Conservation (phyloP, 2,329 filamentous ascomycete species). For the Clonostachys byssicola region DNA sequence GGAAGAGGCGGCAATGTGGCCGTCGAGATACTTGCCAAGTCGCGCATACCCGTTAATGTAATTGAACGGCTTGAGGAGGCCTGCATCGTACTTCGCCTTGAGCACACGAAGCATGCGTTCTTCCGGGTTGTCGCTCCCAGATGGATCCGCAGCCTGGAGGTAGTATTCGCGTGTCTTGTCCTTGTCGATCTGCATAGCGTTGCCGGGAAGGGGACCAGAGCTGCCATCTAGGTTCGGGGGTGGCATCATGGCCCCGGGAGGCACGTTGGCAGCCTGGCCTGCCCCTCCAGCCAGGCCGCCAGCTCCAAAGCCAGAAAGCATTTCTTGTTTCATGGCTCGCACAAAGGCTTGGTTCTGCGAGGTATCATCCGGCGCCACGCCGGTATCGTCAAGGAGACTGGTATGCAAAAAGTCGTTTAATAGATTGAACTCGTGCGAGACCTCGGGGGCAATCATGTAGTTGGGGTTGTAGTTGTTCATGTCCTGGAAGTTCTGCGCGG, state of each 20-base stretch:
- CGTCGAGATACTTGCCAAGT: slow-evolving; percentile 86
- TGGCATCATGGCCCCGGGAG: slow-evolving; percentile 38
- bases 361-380: slow-evolving; percentile 62
- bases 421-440: slow-evolving; percentile 94
- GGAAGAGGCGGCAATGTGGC: slow-evolving; percentile 74
- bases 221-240: slow-evolving; percentile 41
- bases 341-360: slow-evolving; percentile 41
- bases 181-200: slow-evolving; percentile 23
- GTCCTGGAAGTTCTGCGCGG: slow-evolving; percentile 80
- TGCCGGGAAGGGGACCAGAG: slow-evolving; percentile 36
- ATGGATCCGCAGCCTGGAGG: slow-evolving; percentile 92
- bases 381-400: slow-evolving; percentile 80
- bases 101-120: slow-evolving; percentile 94
- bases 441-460: slow-evolving; percentile 90
- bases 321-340: slow-evolving; percentile 36
- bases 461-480: slow-evolving; percentile 92
- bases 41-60: slow-evolving; percentile 95
- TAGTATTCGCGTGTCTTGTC: slow-evolving; percentile 88
- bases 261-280: slow-evolving; percentile 8
- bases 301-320: slow-evolving; percentile 40
- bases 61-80: slow-evolving; percentile 93
- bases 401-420: slow-evolving; percentile 95
- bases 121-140: slow-evolving; percentile 78
- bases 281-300: slow-evolving; percentile 12
- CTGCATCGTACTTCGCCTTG: slow-evolving; percentile 93